Evolutionary conservation across 768 basidiomycete genomes (phyloP).

Genomic region (Tylopilus intermedius): DNA sequence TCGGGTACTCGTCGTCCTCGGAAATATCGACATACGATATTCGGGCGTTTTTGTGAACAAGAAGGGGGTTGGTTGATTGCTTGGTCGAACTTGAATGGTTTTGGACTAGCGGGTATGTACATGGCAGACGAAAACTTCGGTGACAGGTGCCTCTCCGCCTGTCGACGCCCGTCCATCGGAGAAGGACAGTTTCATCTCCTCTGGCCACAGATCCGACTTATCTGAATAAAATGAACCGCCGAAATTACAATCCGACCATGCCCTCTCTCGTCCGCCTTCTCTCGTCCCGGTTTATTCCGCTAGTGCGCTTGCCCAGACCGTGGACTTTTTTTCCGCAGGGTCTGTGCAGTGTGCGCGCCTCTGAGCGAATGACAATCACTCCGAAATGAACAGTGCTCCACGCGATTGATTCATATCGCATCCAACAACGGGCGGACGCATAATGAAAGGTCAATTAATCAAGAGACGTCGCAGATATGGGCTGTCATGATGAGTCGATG

Average conservation of each 20-base stretch:
- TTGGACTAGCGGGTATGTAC: background rate
- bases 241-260: background rate
- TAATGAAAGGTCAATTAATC: slow-evolving; percentile 3
- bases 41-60: slow-evolving; percentile 10
- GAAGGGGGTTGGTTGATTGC: too few relatives aligned
- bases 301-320: background rate
- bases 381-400: slow-evolving; percentile 20
- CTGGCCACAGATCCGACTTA: slow-evolving; percentile 4
- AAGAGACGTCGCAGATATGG: slow-evolving; percentile 2
- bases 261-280: background rate
- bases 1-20: slow-evolving; percentile 17
- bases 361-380: slow-evolving; percentile 3
- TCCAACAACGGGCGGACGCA: background rate
- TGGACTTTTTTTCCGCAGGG: background rate
- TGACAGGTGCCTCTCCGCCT: background rate
- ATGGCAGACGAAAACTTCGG: background rate
- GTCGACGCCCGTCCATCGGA: slow-evolving; percentile 8
- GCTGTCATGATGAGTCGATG: slow-evolving; percentile 1
- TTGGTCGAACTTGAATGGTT: too few relatives aligned
- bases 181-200: slow-evolving; percentile 6
- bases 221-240: slow-evolving; percentile 6
- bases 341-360: background rate
- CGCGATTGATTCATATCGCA: slow-evolving; percentile 13
- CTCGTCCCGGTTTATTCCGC: slow-evolving; percentile 1
- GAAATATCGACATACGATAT: slow-evolving; percentile 16